A percentile compares a stretch with the other conserved stretches of the same genome.
Conservation (phyloP, 768 basidiomycete genomes). For the Crucibulum laeve region DNA sequence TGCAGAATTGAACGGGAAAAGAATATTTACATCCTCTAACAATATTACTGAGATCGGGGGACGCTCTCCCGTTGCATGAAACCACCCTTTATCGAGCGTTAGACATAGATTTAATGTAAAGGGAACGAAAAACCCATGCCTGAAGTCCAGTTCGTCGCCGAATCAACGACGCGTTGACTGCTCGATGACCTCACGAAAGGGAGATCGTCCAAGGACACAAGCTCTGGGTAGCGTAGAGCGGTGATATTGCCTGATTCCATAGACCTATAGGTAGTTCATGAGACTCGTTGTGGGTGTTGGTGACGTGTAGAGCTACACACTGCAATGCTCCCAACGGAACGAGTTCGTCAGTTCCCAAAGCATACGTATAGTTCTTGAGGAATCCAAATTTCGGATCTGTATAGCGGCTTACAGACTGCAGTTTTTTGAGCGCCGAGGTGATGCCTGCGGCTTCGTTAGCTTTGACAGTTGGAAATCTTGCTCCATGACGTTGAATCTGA, state of each 20-base stretch:
- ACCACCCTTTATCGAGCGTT: background rate
- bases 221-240: slow-evolving; percentile 48
- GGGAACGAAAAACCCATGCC: slow-evolving; percentile 25
- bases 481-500: slow-evolving; percentile 79
- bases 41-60: slow-evolving; percentile 55
- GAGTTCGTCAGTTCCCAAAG: slow-evolving; percentile 53
- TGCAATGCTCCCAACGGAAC: slow-evolving; percentile 65
- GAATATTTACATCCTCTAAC: slow-evolving; percentile 41
- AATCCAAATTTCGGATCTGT: slow-evolving; percentile 49
- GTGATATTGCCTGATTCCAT: slow-evolving; percentile 44
- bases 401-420: slow-evolving; percentile 43
- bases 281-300: background rate
- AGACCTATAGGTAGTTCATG: slow-evolving; percentile 19
- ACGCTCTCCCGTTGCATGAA: slow-evolving; percentile 6
- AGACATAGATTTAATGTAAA: background rate
- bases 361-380: slow-evolving; percentile 51
- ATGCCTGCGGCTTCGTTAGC: slow-evolving; percentile 35
- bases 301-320: slow-evolving; percentile 30
- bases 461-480: slow-evolving; percentile 65
- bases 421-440: slow-evolving; percentile 42
- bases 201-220: slow-evolving; percentile 37
- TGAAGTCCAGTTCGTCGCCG: slow-evolving; percentile 67
- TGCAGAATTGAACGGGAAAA: background rate
- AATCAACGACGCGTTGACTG: slow-evolving; percentile 55
- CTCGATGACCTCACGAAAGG: slow-evolving; percentile 49